Conservation (phyloP, 208 protist species). For the Leishmania arabica region DNA sequence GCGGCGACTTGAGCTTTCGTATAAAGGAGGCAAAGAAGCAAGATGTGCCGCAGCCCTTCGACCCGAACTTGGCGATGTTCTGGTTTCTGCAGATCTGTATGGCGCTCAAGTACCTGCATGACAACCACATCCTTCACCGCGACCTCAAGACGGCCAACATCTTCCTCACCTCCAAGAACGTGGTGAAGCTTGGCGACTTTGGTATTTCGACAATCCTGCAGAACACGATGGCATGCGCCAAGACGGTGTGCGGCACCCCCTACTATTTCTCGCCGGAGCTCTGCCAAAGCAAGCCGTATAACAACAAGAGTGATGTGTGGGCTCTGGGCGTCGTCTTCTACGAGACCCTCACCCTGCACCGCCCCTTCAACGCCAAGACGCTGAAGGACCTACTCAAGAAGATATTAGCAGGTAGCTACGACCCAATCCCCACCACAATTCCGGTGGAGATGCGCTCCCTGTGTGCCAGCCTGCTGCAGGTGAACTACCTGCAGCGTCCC, state of each 20-base stretch:
- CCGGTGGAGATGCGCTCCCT: slow-evolving; percentile 81
- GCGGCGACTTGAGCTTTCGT: slow-evolving; percentile 84
- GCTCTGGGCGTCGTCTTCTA: slow-evolving; percentile 92
- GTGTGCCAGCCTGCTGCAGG: slow-evolving; percentile 81
- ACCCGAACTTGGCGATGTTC: slow-evolving; percentile 88
- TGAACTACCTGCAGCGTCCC: slow-evolving; percentile 79
- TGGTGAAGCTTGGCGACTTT: slow-evolving; percentile 92
- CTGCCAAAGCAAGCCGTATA: slow-evolving; percentile 95
- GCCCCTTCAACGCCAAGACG: slow-evolving; percentile 88
- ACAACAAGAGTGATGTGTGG: slow-evolving; percentile 95
- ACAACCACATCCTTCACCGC: slow-evolving; percentile 91
- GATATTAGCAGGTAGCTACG: slow-evolving; percentile 87
- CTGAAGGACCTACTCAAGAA: slow-evolving; percentile 93
- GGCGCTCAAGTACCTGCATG: slow-evolving; percentile 93
- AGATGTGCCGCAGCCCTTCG: slow-evolving; percentile 69
- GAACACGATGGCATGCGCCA: slow-evolving; percentile 91
- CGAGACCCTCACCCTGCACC: slow-evolving; percentile 89
- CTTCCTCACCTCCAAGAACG: slow-evolving; percentile 87
- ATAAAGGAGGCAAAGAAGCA: slow-evolving; percentile 91
- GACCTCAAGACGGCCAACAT: slow-evolving; percentile 93
- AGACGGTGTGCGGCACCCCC: slow-evolving; percentile 95
- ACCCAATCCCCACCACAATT: slow-evolving; percentile 79
- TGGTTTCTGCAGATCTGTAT: slow-evolving; percentile 93
- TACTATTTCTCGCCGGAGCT: slow-evolving; percentile 97
- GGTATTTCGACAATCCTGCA: slow-evolving; percentile 93